phyloP scores from a whole-genome alignment of 306 rosid species.

The Quillaja saponaria region DNA sequence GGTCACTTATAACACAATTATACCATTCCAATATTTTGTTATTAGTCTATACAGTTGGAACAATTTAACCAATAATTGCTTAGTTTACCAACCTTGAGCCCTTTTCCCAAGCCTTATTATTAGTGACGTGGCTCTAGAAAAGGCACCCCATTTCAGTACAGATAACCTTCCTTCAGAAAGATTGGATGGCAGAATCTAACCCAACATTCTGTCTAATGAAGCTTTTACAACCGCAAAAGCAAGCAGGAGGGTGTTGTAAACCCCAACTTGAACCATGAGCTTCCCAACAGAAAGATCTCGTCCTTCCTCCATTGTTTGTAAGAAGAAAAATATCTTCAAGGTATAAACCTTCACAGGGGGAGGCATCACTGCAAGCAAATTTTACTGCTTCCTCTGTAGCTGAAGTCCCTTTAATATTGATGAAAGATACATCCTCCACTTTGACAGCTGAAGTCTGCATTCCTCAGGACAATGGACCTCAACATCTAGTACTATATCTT shows the following conservation, averaged over 20 bases:
- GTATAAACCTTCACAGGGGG: conserved; percentile 63
- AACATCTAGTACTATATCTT: conserved; percentile 18
- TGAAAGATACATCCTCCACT: conserved; percentile 67
- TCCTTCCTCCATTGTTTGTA: conserved; percentile 35
- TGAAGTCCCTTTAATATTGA: conserved; percentile 71
- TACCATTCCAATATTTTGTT: no score
- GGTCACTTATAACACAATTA: no score
- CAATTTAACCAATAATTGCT: no score
- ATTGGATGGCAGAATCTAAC: conserved; percentile 37
- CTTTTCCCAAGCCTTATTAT: no score
- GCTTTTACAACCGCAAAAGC: conserved; percentile 42
- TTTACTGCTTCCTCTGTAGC: conserved; percentile 70
- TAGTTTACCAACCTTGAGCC: no score
- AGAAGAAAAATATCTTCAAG: conserved; percentile 63
- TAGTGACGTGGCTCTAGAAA: no score
- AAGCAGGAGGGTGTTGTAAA: conserved; percentile 52
- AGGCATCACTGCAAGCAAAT: conserved; percentile 73
- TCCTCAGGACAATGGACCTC: conserved; percentile 12
- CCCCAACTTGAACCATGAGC: conserved; percentile 72
- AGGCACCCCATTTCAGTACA: background rate
- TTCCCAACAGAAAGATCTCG: conserved; percentile 69
- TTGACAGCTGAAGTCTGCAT: conserved; percentile 81
- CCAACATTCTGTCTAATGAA: conserved; percentile 40
- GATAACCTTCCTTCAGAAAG: conserved; percentile 24
- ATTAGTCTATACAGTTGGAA: no score